Conservation (phyloP, 208 protist species). For the Leptomonas seymouri region DNA sequence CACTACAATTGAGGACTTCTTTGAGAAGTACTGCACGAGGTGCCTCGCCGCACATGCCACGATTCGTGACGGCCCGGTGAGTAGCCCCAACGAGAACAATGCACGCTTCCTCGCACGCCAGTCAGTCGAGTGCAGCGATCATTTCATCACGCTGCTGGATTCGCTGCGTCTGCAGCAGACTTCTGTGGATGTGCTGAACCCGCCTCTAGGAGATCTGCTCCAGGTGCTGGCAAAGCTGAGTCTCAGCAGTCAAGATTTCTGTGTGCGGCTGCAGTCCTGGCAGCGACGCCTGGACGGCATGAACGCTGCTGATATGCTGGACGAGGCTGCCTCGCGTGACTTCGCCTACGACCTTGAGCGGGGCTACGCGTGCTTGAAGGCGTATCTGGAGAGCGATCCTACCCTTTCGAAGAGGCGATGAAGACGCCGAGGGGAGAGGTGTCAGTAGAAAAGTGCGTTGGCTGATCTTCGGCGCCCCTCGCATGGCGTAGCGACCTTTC, state of each 20-base stretch:
- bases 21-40: conserved; percentile 85
- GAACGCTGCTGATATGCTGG: conserved; percentile 91
- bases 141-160: conserved; percentile 95
- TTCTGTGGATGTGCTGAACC: conserved; percentile 92
- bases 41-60: conserved; percentile 64
- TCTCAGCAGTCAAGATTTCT: conserved; percentile 60
- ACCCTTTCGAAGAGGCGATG: conserved; percentile 19
- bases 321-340: conserved; percentile 78
- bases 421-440: not conserved
- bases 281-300: conserved; percentile 83
- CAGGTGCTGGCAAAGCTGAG: conserved; percentile 54
- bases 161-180: conserved; percentile 89
- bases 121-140: conserved; percentile 89
- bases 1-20: conserved; percentile 91
- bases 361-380: conserved; percentile 80
- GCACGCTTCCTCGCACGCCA: conserved; percentile 58
- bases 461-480: too few species aligned
- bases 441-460: not conserved
- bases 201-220: conserved; percentile 89
- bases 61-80: conserved; percentile 63
- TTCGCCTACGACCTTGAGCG: conserved; percentile 93
- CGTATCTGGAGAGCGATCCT: conserved; percentile 64
- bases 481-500: too few species aligned
- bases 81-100: conserved; percentile 44
- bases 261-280: conserved; percentile 64